A percentile compares a stretch with the other conserved stretches of the same genome.
Conservation (phyloP, 1,284 basidiomycete species). For the Trichosporon coremiiforme region DNA sequence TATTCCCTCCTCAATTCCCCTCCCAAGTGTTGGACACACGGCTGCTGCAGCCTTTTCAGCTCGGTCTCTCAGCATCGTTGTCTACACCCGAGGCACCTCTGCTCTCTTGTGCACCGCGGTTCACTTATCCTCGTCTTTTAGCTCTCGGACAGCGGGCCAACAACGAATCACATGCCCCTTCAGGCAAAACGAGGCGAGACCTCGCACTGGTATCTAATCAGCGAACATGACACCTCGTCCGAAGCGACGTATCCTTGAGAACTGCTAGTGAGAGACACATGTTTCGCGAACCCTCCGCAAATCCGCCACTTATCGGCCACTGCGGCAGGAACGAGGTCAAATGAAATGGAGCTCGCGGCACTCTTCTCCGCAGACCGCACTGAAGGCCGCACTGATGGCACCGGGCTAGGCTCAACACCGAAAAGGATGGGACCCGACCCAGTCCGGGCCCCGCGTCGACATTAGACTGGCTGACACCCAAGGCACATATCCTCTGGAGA, state of each 20-base stretch:
- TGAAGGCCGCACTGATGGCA: no score
- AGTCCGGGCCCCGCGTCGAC: background rate
- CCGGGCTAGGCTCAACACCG: background rate
- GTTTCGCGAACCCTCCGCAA: background rate
- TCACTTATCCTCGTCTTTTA: background rate
- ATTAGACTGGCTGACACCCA: no score
- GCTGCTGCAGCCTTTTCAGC: background rate
- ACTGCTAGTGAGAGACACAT: background rate
- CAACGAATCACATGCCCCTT: background rate
- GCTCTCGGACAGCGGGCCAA: background rate
- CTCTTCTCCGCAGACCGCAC: background rate
- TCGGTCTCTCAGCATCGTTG: background rate
- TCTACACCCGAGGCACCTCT: background rate
- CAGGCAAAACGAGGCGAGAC: background rate
- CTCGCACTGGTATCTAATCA: slow-evolving; percentile 1
- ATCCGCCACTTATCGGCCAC: background rate
- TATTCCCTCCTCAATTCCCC: no score
- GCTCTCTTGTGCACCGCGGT: background rate
- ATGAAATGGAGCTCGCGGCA: background rate
- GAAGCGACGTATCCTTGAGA: slow-evolving; percentile 13
- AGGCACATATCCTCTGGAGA: background rate
- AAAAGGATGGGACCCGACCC: background rate
- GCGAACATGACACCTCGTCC: background rate
- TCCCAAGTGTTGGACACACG: no score
- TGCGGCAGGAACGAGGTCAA: background rate